These are phyloP conservation scores for Talaromyces sp. DNA, from an alignment of 2,329 filamentous ascomycete species.

Conservation along the genomic window DNA sequence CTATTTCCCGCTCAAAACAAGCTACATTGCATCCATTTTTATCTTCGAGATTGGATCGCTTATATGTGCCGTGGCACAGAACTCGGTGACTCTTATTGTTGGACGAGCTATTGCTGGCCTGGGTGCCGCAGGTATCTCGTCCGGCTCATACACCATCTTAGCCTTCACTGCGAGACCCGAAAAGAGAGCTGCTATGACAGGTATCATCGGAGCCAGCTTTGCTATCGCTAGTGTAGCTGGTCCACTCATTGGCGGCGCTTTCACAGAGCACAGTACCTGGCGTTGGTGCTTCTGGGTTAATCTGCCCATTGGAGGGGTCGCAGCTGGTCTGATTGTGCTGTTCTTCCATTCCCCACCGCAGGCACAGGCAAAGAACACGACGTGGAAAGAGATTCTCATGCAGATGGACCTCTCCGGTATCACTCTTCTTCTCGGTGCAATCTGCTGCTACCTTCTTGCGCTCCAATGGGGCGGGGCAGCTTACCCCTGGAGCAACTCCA, in stretches of 20 bases:
- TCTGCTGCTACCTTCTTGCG: slow-evolving; percentile 25
- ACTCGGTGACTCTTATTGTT: slow-evolving; percentile 35
- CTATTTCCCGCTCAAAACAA: slow-evolving; percentile 34
- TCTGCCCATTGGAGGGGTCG: slow-evolving; percentile 38
- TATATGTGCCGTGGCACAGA: slow-evolving; percentile 38
- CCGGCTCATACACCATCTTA: slow-evolving; percentile 29
- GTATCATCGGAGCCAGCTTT: slow-evolving; percentile 58
- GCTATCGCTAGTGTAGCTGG: slow-evolving; percentile 54
- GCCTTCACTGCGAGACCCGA: slow-evolving; percentile 52
- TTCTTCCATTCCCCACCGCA: slow-evolving; percentile 40
- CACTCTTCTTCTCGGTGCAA: slow-evolving; percentile 30
- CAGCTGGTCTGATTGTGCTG: slow-evolving; percentile 33
- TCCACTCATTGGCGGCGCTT: slow-evolving; percentile 48
- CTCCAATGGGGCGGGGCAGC: slow-evolving; percentile 27
- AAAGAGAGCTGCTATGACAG: slow-evolving; percentile 50
- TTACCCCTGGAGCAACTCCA: slow-evolving; percentile 24
- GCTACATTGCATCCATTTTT: slow-evolving; percentile 35
- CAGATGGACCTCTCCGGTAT: slow-evolving; percentile 40
- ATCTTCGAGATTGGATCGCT: slow-evolving; percentile 44
- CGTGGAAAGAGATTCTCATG: background rate
- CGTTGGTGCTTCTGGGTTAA: slow-evolving; percentile 50
- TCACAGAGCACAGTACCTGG: slow-evolving; percentile 47
- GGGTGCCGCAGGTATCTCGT: slow-evolving; percentile 37
- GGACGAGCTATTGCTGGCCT: slow-evolving; percentile 42
- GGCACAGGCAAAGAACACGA: background rate